Evolutionary conservation across 2,329 filamentous ascomycete genomes (phyloP).

Genomic region (Aspergillus aculeatinus): DNA sequence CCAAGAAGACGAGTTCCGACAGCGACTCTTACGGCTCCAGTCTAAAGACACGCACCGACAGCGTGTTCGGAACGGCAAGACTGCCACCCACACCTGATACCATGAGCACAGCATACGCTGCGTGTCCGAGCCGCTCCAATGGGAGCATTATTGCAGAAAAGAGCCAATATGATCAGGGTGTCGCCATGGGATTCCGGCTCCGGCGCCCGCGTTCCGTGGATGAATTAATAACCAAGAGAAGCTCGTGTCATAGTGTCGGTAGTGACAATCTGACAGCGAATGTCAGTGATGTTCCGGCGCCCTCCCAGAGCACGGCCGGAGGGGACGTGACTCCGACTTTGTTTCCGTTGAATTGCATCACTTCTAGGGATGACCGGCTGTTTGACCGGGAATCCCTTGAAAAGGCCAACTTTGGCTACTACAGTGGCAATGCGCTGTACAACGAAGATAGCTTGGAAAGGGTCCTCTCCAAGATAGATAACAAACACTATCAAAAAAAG

Average conservation of each 20-base stretch:
- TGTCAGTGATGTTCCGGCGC: conserved; percentile 31
- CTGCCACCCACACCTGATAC: conserved; percentile 46
- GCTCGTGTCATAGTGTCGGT: conserved; percentile 30
- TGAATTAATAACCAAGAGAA: conserved; percentile 33
- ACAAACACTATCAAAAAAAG: conserved; percentile 22
- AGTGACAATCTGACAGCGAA: conserved; percentile 35
- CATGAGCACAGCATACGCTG: conserved; percentile 41
- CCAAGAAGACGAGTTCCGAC: conserved; percentile 21
- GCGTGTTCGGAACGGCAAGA: conserved; percentile 34
- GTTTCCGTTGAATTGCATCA: conserved; percentile 31
- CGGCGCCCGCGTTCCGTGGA: conserved; percentile 36
- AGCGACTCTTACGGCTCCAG: conserved; percentile 28
- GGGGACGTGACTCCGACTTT: conserved; percentile 30
- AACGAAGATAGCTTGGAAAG: conserved; percentile 22
- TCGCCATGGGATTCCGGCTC: conserved; percentile 22
- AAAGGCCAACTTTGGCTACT: conserved; percentile 23
- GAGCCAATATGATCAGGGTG: conserved; percentile 24
- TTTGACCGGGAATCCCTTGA: conserved; percentile 26
- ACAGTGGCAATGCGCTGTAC: conserved; percentile 23
- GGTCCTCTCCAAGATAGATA: conserved; percentile 23
- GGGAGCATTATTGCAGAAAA: conserved; percentile 35
- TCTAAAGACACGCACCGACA: conserved; percentile 31
- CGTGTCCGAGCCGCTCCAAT: conserved; percentile 34
- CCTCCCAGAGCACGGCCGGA: conserved; percentile 21
- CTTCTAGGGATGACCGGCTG: conserved; percentile 27